These are phyloP conservation scores for Lachancea nothofagi DNA, from an alignment of 805 yeast species.

Conservation along the genomic window DNA sequence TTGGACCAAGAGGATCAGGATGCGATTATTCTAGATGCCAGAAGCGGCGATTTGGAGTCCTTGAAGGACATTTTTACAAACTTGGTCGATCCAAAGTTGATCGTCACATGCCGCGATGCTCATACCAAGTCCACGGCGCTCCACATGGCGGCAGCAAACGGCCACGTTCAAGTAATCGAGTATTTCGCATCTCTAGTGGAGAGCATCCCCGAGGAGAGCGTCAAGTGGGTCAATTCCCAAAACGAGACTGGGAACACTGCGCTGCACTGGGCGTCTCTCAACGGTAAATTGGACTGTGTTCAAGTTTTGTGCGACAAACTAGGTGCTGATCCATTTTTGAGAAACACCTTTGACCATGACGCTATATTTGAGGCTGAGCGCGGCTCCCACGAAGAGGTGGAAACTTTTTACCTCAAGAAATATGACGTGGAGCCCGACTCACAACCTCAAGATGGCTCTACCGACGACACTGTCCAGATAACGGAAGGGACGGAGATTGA, in stretches of 20 bases:
- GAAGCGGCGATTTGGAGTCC: slow-evolving; percentile 81
- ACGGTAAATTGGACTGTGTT: slow-evolving; percentile 74
- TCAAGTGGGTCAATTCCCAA: slow-evolving; percentile 41
- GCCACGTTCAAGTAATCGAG: slow-evolving; percentile 64
- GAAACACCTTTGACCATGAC: slow-evolving; percentile 75
- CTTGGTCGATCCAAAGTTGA: slow-evolving; percentile 42
- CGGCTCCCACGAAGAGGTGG: slow-evolving; percentile 68
- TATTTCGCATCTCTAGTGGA: slow-evolving; percentile 48
- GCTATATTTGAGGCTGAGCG: slow-evolving; percentile 84
- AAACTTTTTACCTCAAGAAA: slow-evolving; percentile 66
- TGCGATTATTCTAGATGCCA: slow-evolving; percentile 72
- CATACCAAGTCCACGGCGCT: slow-evolving; percentile 66
- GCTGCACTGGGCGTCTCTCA: slow-evolving; percentile 91
- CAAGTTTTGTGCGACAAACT: slow-evolving; percentile 64
- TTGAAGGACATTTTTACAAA: slow-evolving; percentile 62
- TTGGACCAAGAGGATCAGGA: slow-evolving; percentile 73
- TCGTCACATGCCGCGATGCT: slow-evolving; percentile 51
- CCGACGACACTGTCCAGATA: slow-evolving; percentile 38
- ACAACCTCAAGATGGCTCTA: slow-evolving; percentile 40
- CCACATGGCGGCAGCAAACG: slow-evolving; percentile 96
- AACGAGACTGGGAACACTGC: slow-evolving; percentile 91
- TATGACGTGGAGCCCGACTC: slow-evolving; percentile 62
- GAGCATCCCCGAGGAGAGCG: slow-evolving; percentile 39
- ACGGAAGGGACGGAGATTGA: slow-evolving; percentile 49
- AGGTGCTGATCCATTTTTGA: slow-evolving; percentile 74